Base-by-base conservation (phyloP, 2,329 filamentous ascomycete species). In the Aspergillus floridensis region DNA sequence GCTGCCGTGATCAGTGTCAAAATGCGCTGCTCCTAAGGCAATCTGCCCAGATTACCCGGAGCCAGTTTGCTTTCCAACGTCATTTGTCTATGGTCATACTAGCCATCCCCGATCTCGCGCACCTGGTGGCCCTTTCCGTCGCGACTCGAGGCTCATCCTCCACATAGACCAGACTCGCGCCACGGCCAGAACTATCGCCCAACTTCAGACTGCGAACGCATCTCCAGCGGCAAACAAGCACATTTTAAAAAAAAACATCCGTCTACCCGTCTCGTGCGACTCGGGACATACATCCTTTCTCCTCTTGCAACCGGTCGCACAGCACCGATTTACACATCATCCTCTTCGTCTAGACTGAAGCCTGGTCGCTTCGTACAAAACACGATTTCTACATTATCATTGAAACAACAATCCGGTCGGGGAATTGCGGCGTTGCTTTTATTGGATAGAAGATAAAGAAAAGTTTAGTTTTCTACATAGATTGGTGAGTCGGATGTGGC, bases 1-100 rank as follows among this genome's bases (percentile, higher is more conserved):
- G 53, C 53, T 55, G 41, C 38, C 29, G 53, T 55, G 53, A 48
- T 55, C 62, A 50, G 54, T 49, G 57, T 59, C 64, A 69, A 66
- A 63, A 69, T 69, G 67, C 64, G 66, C 63, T 65, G 61, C 61
- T 66, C 67, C 61, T 74, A 62, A 72, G 59, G 68, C 63, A 64
- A 66, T 62, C 57, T 63, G 59, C 64, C 62, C 61, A 65, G 62
- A 63, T 50, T 62, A 61, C 59, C 59, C 62, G 62, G 64, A 62
- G 60, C 59, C 66, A 62, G 66, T 63, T 68, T 67, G 66, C 66
- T 69, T 65, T 59, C 57, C 65, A 70, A 70, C 70, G 66, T 73
- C 68, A 72, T 71, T 63, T 60, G 58, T 57, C 56, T 50, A 66
- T 69, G 67, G 63, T 73, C 70, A 72, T 70, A 66, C 69, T 71